These are phyloP conservation scores for Ophidiomyces ophidiicola DNA, from an alignment of 2,329 filamentous ascomycete species.

Conservation along the genomic window DNA sequence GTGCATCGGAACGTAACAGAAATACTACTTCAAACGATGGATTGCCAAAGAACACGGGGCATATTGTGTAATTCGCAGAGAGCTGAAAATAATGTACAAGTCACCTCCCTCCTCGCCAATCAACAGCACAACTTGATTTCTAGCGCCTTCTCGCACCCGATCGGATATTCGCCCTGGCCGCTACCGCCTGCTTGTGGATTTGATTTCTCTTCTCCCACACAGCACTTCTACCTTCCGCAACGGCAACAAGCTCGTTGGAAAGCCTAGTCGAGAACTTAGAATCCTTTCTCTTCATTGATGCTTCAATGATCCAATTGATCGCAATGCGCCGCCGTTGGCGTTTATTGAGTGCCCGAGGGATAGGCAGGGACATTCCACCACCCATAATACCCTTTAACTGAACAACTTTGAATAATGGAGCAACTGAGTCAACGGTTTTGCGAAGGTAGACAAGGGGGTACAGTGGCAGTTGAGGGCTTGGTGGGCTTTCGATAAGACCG, in stretches of 20 bases:
- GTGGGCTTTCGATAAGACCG: conserved; percentile 53
- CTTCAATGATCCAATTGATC: conserved; percentile 78
- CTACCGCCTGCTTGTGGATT: conserved; percentile 71
- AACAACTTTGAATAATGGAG: conserved; percentile 71
- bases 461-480: conserved; percentile 66
- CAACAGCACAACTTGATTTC: neutral
- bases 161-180: conserved; percentile 58
- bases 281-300: conserved; percentile 65
- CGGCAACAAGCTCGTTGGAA: conserved; percentile 72
- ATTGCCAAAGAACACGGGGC: too few relatives aligned
- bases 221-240: conserved; percentile 71
- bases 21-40: too few relatives aligned
- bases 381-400: conserved; percentile 66
- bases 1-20: too few relatives aligned
- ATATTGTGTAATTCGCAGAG: too few relatives aligned
- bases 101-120: neutral
- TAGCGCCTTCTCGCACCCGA: conserved; percentile 2
- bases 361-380: conserved; percentile 70
- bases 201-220: conserved; percentile 72
- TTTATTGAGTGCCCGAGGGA: conserved; percentile 63
- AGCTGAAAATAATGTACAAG: conserved; percentile 1
- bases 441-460: conserved; percentile 84
- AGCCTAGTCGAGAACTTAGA: conserved; percentile 64
- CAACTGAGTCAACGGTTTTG: conserved; percentile 81
- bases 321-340: conserved; percentile 67